Percentiles rank a stretch among this genome's conserved stretches.
These are phyloP conservation scores for Entonaema liquescens DNA, from an alignment of 495 filamentous ascomycete species.

Conservation along the genomic window DNA sequence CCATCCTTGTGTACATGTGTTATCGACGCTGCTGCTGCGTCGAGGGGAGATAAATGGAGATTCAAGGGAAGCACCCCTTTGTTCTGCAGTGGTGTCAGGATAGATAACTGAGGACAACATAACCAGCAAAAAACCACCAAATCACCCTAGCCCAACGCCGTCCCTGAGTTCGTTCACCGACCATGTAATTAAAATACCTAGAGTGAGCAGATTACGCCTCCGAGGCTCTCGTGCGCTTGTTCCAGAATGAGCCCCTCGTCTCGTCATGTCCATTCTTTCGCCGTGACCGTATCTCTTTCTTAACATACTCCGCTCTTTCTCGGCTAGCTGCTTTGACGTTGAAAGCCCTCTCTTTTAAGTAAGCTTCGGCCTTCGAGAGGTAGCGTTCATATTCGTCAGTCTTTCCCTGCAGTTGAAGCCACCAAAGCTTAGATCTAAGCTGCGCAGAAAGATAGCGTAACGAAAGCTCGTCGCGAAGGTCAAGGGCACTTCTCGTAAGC, in stretches of 20 bases:
- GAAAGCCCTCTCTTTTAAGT: constrained; percentile 45
- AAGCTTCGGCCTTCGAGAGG: constrained; percentile 48
- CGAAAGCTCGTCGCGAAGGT: constrained; percentile 45
- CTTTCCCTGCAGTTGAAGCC: constrained; percentile 55
- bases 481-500: constrained; percentile 34
- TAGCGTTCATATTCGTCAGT: constrained; percentile 53
- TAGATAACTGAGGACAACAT: constrained; percentile 12
- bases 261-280: constrained; percentile 32
- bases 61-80: constrained; percentile 6
- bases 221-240: constrained; percentile 26
- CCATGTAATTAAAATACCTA: constrained; percentile 38
- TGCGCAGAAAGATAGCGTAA: constrained; percentile 53
- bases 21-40: neutral
- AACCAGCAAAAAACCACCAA: constrained; percentile 31
- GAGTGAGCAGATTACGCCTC: constrained; percentile 17
- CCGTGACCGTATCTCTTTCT: constrained; percentile 37
- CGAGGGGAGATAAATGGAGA: constrained; percentile 19
- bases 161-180: constrained; percentile 33
- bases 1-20: constrained; percentile 16
- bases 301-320: constrained; percentile 38
- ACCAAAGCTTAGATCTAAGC: constrained; percentile 57
- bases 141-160: constrained; percentile 42
- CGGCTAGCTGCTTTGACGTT: constrained; percentile 33
- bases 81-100: constrained; percentile 11
- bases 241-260: constrained; percentile 40